Base-by-base conservation (phyloP, 139 green algal species). In the Micractinium sp. region DNA sequence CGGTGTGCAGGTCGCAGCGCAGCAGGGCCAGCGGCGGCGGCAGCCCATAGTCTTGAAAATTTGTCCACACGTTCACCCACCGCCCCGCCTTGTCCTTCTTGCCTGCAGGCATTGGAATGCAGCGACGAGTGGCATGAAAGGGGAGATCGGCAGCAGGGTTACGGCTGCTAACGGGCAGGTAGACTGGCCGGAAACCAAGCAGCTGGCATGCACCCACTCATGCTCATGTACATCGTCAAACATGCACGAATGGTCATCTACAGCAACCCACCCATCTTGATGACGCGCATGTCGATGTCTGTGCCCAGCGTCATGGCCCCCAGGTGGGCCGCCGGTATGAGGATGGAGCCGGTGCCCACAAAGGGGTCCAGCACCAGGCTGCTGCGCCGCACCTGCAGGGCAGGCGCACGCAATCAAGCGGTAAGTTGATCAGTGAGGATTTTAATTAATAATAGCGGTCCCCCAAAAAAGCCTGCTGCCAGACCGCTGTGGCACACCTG, bases 331-430 rank as follows among this genome's bases (percentile, higher is more conserved):
- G 95, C 96, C 15, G 96, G 94, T 53, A 99, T 90, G 23, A 99
- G 90, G 47, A 99, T 95, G 92, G 94, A 97, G 56, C 97, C 97
- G 0, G 97, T 99, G 41, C 97, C 97, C n/a, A 95, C 94, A 91
- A 98, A 98, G 1, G 95, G 95, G 88, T 98, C 95, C 33, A 95
- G 94, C 13, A 96, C 92, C 71, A 97, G 86, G 31, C 79, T 81
- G 47, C 91, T 86, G 69, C 73, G 83, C 38, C 86, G 47, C 35
- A 96, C 93, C 95, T 96, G 85, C 47, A 56, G 47, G 29, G n/a
- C n/a, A n/a, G n/a, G n/a, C n/a, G n/a, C n/a, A n/a, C n/a, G n/a
- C n/a, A n/a, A n/a, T n/a, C n/a, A n/a, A n/a, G n/a, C n/a, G n/a
- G n/a, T n/a, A n/a, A n/a, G n/a, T n/a, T n/a, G n/a, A n/a, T n/a